A percentile compares a stretch with the other conserved stretches of the same genome.
Conservation (phyloP, 2,329 filamentous ascomycete genomes). For the Aspergillus terreus region DNA sequence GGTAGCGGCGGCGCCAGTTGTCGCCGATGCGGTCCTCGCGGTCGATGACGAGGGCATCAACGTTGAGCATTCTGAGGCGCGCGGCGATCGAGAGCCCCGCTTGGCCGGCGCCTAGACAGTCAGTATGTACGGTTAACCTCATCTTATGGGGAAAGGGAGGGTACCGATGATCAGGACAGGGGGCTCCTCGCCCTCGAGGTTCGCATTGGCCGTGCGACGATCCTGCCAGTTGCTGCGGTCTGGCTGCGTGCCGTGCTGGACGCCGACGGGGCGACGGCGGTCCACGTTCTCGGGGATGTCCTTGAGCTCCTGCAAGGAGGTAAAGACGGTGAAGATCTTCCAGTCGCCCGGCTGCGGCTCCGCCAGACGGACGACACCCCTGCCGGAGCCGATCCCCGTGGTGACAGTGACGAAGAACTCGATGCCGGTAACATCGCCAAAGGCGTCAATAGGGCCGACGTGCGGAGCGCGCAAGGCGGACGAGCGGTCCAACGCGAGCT, state of each 20-base stretch:
- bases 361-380: constrained; percentile 54
- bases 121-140: too few species aligned
- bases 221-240: constrained; percentile 61
- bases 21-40: constrained; percentile 57
- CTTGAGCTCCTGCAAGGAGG: constrained; percentile 53
- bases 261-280: constrained; percentile 52
- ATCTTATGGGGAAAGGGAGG: not conserved
- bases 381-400: constrained; percentile 53
- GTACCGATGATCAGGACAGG: constrained; percentile 60
- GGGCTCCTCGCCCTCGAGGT: constrained; percentile 54
- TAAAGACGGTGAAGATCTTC: constrained; percentile 65
- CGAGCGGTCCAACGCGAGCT: constrained; percentile 47
- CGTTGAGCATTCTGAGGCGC: constrained; percentile 56
- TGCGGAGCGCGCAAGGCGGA: constrained; percentile 44
- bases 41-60: constrained; percentile 58
- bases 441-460: constrained; percentile 47
- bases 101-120: constrained; percentile 54
- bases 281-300: constrained; percentile 51
- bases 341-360: constrained; percentile 43
- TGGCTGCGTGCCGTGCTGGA: constrained; percentile 51
- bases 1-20: constrained; percentile 62
- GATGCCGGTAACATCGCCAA: constrained; percentile 50
- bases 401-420: constrained; percentile 55
- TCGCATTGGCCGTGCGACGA: constrained; percentile 44
- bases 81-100: constrained; percentile 57